phyloP scores from a whole-genome alignment of 1,139 yeast species.

The Candida labiduridarum region DNA sequence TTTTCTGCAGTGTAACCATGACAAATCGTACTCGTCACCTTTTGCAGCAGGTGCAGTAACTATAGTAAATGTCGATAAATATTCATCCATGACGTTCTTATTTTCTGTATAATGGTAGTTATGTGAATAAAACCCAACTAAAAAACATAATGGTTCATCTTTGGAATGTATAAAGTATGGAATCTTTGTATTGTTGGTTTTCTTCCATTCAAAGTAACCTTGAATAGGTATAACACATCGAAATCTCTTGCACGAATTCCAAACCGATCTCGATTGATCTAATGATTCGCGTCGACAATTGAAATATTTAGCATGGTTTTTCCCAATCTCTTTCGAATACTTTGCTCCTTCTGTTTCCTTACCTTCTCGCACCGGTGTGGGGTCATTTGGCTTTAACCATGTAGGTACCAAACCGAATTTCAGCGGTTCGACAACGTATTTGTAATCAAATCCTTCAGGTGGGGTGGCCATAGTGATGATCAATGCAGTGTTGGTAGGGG shows the following conservation, averaged over 20 bases:
- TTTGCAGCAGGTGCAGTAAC: constrained; percentile 70
- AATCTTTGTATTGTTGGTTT: constrained; percentile 37
- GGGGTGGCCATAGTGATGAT: constrained; percentile 27
- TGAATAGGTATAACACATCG: constrained; percentile 76
- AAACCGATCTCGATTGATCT: constrained; percentile 42
- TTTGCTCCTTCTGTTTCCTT: constrained; percentile 20
- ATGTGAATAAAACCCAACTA: constrained; percentile 73
- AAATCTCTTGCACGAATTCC: constrained; percentile 47
- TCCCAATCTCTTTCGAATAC: constrained; percentile 35
- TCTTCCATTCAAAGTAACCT: constrained; percentile 87
- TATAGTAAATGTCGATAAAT: constrained; percentile 62
- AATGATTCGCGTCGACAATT: constrained; percentile 68
- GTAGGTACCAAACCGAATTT: constrained; percentile 44
- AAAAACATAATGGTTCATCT: constrained; percentile 53
- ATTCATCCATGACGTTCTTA: constrained; percentile 26
- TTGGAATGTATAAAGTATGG: constrained; percentile 70
- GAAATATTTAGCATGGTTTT: constrained; percentile 42
- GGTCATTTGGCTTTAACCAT: constrained; percentile 44
- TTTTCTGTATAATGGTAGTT: constrained; percentile 33
- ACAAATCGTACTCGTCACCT: constrained; percentile 45
- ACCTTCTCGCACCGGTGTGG: constrained; percentile 25
- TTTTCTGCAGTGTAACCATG: constrained; percentile 77
- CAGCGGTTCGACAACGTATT: constrained; percentile 40
- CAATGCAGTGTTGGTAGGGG: constrained; percentile 42
- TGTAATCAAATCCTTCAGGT: constrained; percentile 11